A percentile compares a stretch with the other conserved stretches of the same genome.
These are phyloP conservation scores for Maudiozyma bulderi DNA, from an alignment of 805 yeast species.

Conservation along the genomic window DNA sequence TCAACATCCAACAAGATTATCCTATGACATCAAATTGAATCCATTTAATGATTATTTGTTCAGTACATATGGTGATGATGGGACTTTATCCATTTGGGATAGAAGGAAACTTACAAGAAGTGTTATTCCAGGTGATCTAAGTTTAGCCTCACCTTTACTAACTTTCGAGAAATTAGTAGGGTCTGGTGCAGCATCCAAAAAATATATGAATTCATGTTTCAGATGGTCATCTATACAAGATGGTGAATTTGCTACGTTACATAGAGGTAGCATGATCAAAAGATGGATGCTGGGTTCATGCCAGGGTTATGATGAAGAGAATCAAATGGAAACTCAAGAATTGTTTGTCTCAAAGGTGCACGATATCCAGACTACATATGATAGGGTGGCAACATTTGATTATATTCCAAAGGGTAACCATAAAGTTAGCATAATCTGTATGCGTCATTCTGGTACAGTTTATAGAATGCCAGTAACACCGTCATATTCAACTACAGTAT, in stretches of 20 bases:
- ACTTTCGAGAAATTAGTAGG: constrained; percentile 51
- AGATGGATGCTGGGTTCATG: constrained; percentile 69
- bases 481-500: constrained; percentile 49
- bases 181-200: constrained; percentile 47
- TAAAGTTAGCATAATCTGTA: constrained; percentile 64
- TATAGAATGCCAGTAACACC: constrained; percentile 70
- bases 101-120: constrained; percentile 44
- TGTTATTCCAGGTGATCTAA: constrained; percentile 16
- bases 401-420: constrained; percentile 54
- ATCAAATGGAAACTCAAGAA: constrained; percentile 36
- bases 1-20: constrained; percentile 68
- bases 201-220: constrained; percentile 53
- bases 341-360: constrained; percentile 67
- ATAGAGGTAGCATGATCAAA: constrained; percentile 66
- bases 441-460: constrained; percentile 84
- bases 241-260: constrained; percentile 71
- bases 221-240: constrained; percentile 54
- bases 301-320: constrained; percentile 25
- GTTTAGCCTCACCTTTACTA: constrained; percentile 46
- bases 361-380: constrained; percentile 67
- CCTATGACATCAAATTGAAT: constrained; percentile 58
- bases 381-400: constrained; percentile 78
- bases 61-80: constrained; percentile 73
- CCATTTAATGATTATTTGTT: constrained; percentile 60
- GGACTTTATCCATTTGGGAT: constrained; percentile 77